phyloP scores from a whole-genome alignment of 2,329 filamentous ascomycete genomes.

The Fusarium chuoi region DNA sequence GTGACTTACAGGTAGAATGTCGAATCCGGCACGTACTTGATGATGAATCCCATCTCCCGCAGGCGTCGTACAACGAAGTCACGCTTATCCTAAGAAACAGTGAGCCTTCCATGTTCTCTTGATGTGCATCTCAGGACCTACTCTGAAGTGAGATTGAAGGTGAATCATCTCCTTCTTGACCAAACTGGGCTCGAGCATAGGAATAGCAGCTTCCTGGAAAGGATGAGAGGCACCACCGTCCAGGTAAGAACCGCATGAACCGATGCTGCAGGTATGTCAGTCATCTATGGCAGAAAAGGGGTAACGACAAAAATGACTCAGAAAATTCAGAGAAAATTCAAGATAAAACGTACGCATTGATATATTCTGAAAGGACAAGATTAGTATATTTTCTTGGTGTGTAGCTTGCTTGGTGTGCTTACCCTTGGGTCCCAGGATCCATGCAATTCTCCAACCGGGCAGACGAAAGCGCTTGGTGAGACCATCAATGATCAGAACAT shows the following conservation, averaged over 20 bases:
- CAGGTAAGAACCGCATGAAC: constrained; percentile 91
- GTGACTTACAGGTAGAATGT: constrained; percentile 87
- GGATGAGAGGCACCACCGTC: constrained; percentile 95
- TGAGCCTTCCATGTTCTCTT: neutral
- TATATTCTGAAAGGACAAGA: neutral
- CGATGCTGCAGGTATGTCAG: constrained; percentile 60
- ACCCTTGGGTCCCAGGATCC: constrained; percentile 91
- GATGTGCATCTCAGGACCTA: constrained; percentile 44
- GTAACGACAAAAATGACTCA: neutral
- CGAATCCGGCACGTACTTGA: constrained; percentile 85
- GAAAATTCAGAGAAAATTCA: neutral
- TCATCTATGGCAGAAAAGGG: neutral
- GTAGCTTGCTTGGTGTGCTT: constrained; percentile 25
- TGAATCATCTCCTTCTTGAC: constrained; percentile 89
- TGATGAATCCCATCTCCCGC: constrained; percentile 85
- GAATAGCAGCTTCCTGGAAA: constrained; percentile 92
- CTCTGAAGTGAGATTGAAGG: constrained; percentile 86
- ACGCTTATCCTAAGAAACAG: constrained; percentile 74
- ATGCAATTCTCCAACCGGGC: constrained; percentile 95
- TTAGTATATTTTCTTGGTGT: neutral
- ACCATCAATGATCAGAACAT: constrained; percentile 94
- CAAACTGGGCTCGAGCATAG: constrained; percentile 88
- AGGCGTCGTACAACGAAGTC: constrained; percentile 88
- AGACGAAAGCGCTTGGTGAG: constrained; percentile 97
- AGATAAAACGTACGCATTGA: neutral